These are phyloP conservation scores for Heliocybe sulcata DNA, from an alignment of 1,284 basidiomycete species.

Conservation along the genomic window DNA sequence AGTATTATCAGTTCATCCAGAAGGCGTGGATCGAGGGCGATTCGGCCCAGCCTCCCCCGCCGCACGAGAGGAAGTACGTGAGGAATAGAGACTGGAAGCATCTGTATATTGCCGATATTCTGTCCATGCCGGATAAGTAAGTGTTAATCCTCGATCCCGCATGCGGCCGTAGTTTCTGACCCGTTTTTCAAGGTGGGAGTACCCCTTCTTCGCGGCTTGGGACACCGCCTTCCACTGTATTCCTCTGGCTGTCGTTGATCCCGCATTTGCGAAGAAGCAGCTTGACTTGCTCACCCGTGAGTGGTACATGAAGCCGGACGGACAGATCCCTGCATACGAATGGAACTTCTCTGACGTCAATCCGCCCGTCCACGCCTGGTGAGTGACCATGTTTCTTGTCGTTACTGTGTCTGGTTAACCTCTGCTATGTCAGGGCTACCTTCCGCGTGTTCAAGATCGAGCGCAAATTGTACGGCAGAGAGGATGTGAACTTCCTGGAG, in stretches of 20 bases:
- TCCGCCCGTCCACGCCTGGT: conserved; percentile 97
- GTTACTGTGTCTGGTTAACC: not conserved
- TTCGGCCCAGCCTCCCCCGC: conserved; percentile 90
- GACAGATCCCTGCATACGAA: conserved; percentile 96
- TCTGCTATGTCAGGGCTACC: conserved; percentile 59
- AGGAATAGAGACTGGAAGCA: conserved; percentile 94
- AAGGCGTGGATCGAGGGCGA: conserved; percentile 96
- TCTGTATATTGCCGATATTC: conserved; percentile 90
- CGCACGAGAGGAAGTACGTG: conserved; percentile 81
- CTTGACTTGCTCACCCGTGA: conserved; percentile 93
- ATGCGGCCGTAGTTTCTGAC: not conserved
- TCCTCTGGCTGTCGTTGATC: conserved; percentile 92
- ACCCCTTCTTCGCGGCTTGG: conserved; percentile 93
- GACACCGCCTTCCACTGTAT: conserved; percentile 99
- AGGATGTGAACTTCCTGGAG: conserved; percentile 91
- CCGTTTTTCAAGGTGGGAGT: conserved; percentile 73
- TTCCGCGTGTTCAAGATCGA: conserved; percentile 99
- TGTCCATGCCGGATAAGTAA: conserved; percentile 98
- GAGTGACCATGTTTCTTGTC: conserved; percentile 9
- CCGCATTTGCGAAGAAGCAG: conserved; percentile 95
- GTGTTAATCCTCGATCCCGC: conserved; percentile 12
- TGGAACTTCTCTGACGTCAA: conserved; percentile 99
- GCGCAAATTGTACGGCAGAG: conserved; percentile 86
- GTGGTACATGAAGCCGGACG: conserved; percentile 99
- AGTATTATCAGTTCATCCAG: conserved; percentile 94